Evolutionary conservation across 306 rosid genomes (phyloP), one percentile per base, ranked within the genome.

Genomic region (Cucurbita pepo): DNA sequence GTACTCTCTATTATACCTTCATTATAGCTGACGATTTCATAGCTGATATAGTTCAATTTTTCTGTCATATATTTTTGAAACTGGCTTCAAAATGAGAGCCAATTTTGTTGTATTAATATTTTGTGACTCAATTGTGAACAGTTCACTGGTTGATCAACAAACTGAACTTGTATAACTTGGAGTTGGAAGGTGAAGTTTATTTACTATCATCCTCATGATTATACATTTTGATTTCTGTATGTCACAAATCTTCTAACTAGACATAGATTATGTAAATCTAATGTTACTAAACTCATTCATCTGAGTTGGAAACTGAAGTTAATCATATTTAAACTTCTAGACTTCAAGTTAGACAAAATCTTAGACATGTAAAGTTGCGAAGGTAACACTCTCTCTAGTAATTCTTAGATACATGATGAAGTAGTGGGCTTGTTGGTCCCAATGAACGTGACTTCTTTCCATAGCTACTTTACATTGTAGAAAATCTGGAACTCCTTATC

Each of bases 121-220:
- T 69, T 69, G 74, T 69, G 47, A 50, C 45, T 19, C 58, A 69
- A 69, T 34, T 50, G 73, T 43, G 48, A 69, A 69, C 74, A 34
- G 19, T 54, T 54, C 30, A 54, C 58, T 37, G 50, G 18, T n/a
- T 40, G 51, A 40, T 41, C 19, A 7, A 41, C 71, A 4, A 8
- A 43, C 7, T 64, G n/a, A 10, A 64, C 10, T 43, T 18, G 53
- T 10, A 18, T 5, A 44, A 43, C 66, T 15, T 36, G 44, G 40
- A 15, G 6, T 2, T 51, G 69, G 13, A 62, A 38, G n/a, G 50
- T 62, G 22, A 37, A 61, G 12, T 37, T 15, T 16, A 59, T 15
- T 61, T 7, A 38, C 3, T 59, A 13, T 10, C n/a, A 16, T 8
- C 22, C 22, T 37, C 69, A 3, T 60, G 10, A 7, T 21, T 58